phyloP scores from a whole-genome alignment of 257 asterid genomes.

The Plectranthus barbatus region DNA sequence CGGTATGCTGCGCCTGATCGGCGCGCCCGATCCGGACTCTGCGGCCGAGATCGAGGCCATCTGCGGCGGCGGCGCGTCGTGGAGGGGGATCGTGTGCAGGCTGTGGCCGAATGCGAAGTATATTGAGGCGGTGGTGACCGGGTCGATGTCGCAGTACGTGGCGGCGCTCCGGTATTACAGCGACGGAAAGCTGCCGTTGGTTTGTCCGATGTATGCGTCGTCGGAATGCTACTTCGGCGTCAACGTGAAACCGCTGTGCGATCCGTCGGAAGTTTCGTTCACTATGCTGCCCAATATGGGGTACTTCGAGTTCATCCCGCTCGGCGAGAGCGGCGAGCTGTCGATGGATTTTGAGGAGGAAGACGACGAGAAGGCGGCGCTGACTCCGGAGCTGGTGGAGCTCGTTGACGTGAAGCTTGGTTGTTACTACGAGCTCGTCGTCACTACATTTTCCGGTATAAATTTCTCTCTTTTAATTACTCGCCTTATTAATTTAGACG shows the following conservation, averaged over 20 bases:
- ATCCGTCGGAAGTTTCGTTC: slow-evolving; percentile 53
- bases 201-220: slow-evolving; percentile 75
- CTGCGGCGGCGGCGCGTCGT: slow-evolving; percentile 36
- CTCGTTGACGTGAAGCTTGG: slow-evolving; percentile 54
- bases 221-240: slow-evolving; percentile 70
- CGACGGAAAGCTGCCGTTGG: slow-evolving; percentile 49
- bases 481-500: no score
- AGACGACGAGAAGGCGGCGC: slow-evolving; percentile 30
- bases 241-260: slow-evolving; percentile 50
- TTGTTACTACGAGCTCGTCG: slow-evolving; percentile 58
- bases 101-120: slow-evolving; percentile 72
- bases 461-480: no score
- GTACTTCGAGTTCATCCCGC: slow-evolving; percentile 57
- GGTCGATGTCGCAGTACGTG: slow-evolving; percentile 76
- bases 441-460: slow-evolving; percentile 68
- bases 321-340: slow-evolving; percentile 43
- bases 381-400: slow-evolving; percentile 42
- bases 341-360: slow-evolving; percentile 38
- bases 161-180: slow-evolving; percentile 52
- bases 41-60: slow-evolving; percentile 56
- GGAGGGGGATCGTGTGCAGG: slow-evolving; percentile 62
- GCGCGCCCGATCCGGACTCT: slow-evolving; percentile 29
- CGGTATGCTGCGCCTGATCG: slow-evolving; percentile 31
- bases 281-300: slow-evolving; percentile 74
- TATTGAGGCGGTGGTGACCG: slow-evolving; percentile 80